These are phyloP conservation scores for Arthrinium puccinioides DNA, from an alignment of 2,329 filamentous ascomycete genomes.

Conservation along the genomic window DNA sequence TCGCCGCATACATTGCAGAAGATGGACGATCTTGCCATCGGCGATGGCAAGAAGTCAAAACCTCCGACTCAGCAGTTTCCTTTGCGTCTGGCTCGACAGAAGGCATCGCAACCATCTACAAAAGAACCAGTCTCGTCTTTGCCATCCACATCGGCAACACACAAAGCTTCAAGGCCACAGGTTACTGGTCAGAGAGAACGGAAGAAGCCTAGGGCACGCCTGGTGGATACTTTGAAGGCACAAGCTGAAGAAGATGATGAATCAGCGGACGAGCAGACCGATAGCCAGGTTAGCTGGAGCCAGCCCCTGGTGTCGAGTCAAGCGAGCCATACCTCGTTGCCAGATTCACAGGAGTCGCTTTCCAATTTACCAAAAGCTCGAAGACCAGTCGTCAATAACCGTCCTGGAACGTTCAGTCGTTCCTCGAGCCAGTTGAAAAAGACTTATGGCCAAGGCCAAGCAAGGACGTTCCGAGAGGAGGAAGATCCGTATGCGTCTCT, in stretches of 20 bases:
- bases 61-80: conserved; percentile 17
- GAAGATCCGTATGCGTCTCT: conserved; percentile 18
- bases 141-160: not conserved
- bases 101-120: conserved; percentile 6
- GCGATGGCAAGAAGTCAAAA: conserved; percentile 4
- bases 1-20: conserved; percentile 9
- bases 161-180: not conserved
- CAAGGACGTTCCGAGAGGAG: conserved; percentile 21
- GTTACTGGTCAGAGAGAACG: not conserved
- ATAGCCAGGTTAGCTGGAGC: conserved; percentile 10
- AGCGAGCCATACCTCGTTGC: conserved; percentile 10
- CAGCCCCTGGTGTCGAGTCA: conserved; percentile 12
- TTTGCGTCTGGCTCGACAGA: conserved; percentile 17
- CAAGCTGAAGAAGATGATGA: conserved; percentile 16
- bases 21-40: conserved; percentile 7
- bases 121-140: no score
- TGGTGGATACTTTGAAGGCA: conserved; percentile 22
- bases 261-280: conserved; percentile 7
- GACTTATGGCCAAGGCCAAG: conserved; percentile 24
- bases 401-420: conserved; percentile 14
- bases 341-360: conserved; percentile 17
- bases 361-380: no score
- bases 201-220: conserved; percentile 17
- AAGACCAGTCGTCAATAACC: no score
- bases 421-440: conserved; percentile 23